Conservation (phyloP, 306 rosid species). For the Canavalia gladiata region DNA sequence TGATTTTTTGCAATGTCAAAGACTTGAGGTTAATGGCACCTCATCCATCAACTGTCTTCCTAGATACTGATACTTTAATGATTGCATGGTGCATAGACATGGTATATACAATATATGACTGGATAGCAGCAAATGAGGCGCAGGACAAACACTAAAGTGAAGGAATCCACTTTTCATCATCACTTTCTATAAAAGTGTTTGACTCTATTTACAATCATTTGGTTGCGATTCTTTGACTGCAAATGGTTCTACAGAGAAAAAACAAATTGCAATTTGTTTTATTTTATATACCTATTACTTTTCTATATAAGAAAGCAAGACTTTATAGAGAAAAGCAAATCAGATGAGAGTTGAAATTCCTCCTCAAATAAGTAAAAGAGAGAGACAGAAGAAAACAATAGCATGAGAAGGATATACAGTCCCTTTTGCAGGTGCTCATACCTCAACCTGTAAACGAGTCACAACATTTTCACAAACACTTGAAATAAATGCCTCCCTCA, state of each 20-base stretch:
- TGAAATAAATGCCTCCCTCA: conserved; percentile 18
- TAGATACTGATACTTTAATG: background rate
- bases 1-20: background rate
- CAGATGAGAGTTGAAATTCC: background rate
- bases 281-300: background rate
- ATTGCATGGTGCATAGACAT: background rate
- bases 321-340: background rate
- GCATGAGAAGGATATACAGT: background rate
- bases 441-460: background rate
- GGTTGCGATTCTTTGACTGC: background rate
- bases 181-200: background rate
- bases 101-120: background rate
- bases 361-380: background rate
- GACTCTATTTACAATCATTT: background rate
- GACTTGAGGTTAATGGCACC: background rate
- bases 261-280: background rate
- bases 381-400: background rate
- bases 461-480: conserved; percentile 1
- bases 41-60: conserved; percentile 5
- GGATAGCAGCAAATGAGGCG: conserved; percentile 4
- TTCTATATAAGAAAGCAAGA: background rate
- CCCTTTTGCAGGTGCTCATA: background rate
- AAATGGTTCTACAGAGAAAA: background rate
- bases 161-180: background rate
- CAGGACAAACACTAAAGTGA: background rate